Conservation (phyloP, 352 stramenopile species). For the Albugo candida region DNA sequence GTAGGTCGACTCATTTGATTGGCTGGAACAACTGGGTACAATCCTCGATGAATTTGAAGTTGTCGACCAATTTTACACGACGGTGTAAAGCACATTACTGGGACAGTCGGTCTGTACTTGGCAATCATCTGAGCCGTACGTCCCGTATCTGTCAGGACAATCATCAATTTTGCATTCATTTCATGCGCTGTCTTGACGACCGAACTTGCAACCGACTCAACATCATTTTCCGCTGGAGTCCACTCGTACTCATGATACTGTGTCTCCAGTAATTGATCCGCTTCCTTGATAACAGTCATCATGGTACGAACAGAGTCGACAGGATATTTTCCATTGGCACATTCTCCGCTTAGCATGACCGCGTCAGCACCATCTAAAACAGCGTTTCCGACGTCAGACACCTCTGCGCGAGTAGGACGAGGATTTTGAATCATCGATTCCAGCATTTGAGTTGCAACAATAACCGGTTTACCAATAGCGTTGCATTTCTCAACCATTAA, state of each 20-base stretch:
- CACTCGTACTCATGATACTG: constrained; percentile 44
- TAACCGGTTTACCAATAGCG: constrained; percentile 68
- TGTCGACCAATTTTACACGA: constrained; percentile 79
- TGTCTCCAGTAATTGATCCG: constrained; percentile 42
- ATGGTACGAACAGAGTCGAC: constrained; percentile 80
- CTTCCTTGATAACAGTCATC: constrained; percentile 85
- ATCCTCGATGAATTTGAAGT: constrained; percentile 79
- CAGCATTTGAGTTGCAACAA: constrained; percentile 81
- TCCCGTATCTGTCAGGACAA: constrained; percentile 67
- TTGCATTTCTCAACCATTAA: constrained; percentile 75
- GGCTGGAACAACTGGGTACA: constrained; percentile 51
- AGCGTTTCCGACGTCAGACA: constrained; percentile 78
- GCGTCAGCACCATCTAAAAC: constrained; percentile 72
- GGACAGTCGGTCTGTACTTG: constrained; percentile 83
- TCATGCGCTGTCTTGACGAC: constrained; percentile 72
- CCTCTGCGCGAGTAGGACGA: constrained; percentile 64
- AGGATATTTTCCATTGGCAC: constrained; percentile 77
- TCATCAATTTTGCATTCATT: constrained; percentile 69
- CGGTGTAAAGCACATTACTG: constrained; percentile 80
- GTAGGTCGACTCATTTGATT: constrained; percentile 34
- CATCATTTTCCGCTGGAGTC: constrained; percentile 30
- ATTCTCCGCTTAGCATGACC: constrained; percentile 77
- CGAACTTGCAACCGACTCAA: constrained; percentile 72
- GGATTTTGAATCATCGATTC: constrained; percentile 80
- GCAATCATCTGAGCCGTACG: constrained; percentile 66